phyloP scores from a whole-genome alignment of 129 eudicot species.

The Solidago caesia region DNA sequence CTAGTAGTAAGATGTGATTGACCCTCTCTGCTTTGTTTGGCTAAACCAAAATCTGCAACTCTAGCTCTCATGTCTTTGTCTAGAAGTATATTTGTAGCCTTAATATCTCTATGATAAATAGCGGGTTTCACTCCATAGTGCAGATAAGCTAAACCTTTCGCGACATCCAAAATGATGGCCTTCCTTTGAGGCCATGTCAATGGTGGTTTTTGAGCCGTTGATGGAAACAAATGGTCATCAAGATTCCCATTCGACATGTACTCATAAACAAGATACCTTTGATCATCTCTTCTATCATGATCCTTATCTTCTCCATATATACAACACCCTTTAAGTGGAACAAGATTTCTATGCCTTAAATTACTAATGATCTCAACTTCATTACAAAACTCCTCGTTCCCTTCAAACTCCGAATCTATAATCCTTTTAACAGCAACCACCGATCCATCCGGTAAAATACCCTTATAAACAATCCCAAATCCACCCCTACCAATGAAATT shows the following conservation, averaged over 20 bases:
- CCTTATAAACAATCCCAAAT: constrained; percentile 72
- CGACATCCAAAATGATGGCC: constrained; percentile 66
- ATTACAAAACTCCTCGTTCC: constrained; percentile 65
- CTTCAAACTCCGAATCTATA: constrained; percentile 57
- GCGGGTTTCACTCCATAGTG: constrained; percentile 83
- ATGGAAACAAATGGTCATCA: constrained; percentile 66
- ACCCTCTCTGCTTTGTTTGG: constrained; percentile 70
- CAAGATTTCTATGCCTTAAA: constrained; percentile 72
- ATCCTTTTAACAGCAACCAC: constrained; percentile 73
- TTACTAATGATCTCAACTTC: constrained; percentile 84
- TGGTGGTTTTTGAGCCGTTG: constrained; percentile 27
- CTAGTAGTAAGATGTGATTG: constrained; percentile 90
- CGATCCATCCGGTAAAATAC: constrained; percentile 56
- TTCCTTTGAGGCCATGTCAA: constrained; percentile 85
- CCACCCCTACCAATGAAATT: constrained; percentile 84
- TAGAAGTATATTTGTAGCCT: constrained; percentile 70
- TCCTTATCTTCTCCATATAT: constrained; percentile 53
- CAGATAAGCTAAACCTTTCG: constrained; percentile 67
- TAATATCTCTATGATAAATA: constrained; percentile 74
- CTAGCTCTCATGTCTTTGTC: constrained; percentile 77
- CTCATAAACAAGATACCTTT: constrained; percentile 68
- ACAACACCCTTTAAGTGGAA: constrained; percentile 77
- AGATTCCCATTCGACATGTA: constrained; percentile 83
- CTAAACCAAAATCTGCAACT: constrained; percentile 86
- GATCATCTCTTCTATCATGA: constrained; percentile 40